A percentile compares a stretch with the other conserved stretches of the same genome.
Evolutionary conservation across 495 filamentous ascomycete species (phyloP).

Genomic region (Aspergillus nanangensis): DNA sequence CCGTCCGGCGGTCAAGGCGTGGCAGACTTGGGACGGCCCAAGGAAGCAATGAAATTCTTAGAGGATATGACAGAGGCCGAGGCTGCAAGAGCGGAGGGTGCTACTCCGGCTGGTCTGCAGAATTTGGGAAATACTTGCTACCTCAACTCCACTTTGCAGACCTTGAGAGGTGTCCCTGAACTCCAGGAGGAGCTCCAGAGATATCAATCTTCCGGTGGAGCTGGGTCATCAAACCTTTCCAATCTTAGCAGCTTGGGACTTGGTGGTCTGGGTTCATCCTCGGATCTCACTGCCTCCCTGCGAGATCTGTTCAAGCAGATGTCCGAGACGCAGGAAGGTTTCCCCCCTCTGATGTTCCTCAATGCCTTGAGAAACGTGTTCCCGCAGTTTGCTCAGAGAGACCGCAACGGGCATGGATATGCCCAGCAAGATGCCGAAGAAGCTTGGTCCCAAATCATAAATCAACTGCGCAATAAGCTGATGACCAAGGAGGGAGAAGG

Average conservation of each 20-base stretch:
- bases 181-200: slow-evolving; percentile 72
- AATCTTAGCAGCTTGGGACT: slow-evolving; percentile 57
- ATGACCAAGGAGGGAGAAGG: slow-evolving; percentile 55
- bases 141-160: slow-evolving; percentile 92
- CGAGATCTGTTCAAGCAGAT: slow-evolving; percentile 90
- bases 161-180: slow-evolving; percentile 84
- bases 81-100: slow-evolving; percentile 73
- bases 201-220: slow-evolving; percentile 50
- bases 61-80: slow-evolving; percentile 99
- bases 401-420: slow-evolving; percentile 75
- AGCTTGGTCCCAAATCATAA: slow-evolving; percentile 93
- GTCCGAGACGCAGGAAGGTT: slow-evolving; percentile 85
- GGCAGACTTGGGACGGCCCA: slow-evolving; percentile 61
- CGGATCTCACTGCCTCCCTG: slow-evolving; percentile 76
- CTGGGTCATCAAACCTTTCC: slow-evolving; percentile 32
- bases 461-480: slow-evolving; percentile 77
- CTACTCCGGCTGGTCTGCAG: slow-evolving; percentile 81
- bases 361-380: slow-evolving; percentile 73
- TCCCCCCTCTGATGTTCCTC: slow-evolving; percentile 81
- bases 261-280: slow-evolving; percentile 52
- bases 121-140: slow-evolving; percentile 98
- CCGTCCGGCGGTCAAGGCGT: slow-evolving; percentile 59
- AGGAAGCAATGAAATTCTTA: slow-evolving; percentile 79
- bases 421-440: slow-evolving; percentile 98
- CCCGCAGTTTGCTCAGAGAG: slow-evolving; percentile 90